These are phyloP conservation scores for Colletotrichum echinochloae DNA, from an alignment of 2,329 filamentous ascomycete genomes.

Conservation along the genomic window DNA sequence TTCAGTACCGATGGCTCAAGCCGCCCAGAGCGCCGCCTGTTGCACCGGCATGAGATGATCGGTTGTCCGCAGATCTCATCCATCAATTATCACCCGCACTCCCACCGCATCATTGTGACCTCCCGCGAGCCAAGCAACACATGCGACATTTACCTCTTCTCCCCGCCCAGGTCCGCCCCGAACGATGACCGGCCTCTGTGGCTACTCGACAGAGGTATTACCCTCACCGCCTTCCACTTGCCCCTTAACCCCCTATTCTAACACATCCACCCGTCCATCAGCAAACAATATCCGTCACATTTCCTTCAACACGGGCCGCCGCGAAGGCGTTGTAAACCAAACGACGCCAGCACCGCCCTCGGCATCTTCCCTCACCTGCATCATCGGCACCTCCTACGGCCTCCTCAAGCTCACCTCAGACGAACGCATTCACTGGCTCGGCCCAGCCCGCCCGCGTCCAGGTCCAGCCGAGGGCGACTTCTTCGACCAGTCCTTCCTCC, in stretches of 20 bases:
- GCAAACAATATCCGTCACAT: slow-evolving; percentile 51
- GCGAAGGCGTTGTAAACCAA: slow-evolving; percentile 53
- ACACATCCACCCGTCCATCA: slow-evolving; percentile 29
- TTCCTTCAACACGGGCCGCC: slow-evolving; percentile 45
- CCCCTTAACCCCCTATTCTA: not conserved
- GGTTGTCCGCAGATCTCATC: slow-evolving; percentile 57
- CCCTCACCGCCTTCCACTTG: not conserved
- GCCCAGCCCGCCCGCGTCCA: slow-evolving; percentile 43
- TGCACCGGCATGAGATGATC: slow-evolving; percentile 51
- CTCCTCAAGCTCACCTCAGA: slow-evolving; percentile 53
- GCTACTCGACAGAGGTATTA: slow-evolving; percentile 49
- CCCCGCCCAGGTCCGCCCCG: slow-evolving; percentile 48
- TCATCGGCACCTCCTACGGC: slow-evolving; percentile 62
- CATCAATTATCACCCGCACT: slow-evolving; percentile 60
- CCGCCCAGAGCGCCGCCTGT: slow-evolving; percentile 35
- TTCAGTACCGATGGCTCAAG: slow-evolving; percentile 34
- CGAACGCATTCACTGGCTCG: slow-evolving; percentile 51
- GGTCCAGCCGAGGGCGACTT: slow-evolving; percentile 50
- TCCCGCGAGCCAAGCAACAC: slow-evolving; percentile 50
- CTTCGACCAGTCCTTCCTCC: slow-evolving; percentile 63
- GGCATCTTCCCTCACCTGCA: slow-evolving; percentile 55
- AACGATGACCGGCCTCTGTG: slow-evolving; percentile 51
- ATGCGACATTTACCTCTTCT: slow-evolving; percentile 54
- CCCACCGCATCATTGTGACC: slow-evolving; percentile 57
- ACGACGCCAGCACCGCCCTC: slow-evolving; percentile 55